Evolutionary conservation across 352 stramenopile genomes (phyloP).

Genomic region (Globisporangium acanthophoron): DNA sequence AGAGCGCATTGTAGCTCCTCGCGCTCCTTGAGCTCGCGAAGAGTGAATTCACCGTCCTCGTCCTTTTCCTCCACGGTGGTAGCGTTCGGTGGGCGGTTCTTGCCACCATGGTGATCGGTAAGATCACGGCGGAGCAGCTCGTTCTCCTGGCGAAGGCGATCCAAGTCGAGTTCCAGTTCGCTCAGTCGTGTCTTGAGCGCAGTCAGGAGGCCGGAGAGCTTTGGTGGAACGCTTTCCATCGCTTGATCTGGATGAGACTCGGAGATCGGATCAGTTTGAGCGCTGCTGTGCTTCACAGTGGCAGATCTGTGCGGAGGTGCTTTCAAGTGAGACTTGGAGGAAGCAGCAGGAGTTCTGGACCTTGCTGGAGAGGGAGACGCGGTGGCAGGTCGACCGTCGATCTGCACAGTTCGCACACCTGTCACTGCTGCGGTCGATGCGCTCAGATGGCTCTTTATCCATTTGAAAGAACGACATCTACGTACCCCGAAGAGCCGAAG

Average conservation of each 20-base stretch:
- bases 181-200: constrained; percentile 34
- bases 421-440: neutral
- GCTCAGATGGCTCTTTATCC: neutral
- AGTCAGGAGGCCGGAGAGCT: constrained; percentile 19
- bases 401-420: neutral
- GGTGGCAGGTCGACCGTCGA: constrained; percentile 2
- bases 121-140: constrained; percentile 33
- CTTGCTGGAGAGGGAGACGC: neutral
- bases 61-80: neutral
- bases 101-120: neutral
- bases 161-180: constrained; percentile 40
- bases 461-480: neutral
- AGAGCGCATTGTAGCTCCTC: constrained; percentile 28
- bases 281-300: constrained; percentile 1
- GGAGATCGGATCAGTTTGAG: constrained; percentile 1
- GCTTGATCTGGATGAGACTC: neutral
- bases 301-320: neutral
- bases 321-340: neutral
- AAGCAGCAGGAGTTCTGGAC: neutral
- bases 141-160: constrained; percentile 46
- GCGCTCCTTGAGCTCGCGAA: constrained; percentile 9
- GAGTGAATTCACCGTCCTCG: neutral
- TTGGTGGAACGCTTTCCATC: neutral
- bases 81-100: neutral
- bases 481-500: constrained; percentile 37